Evolutionary conservation across 352 stramenopile species (phyloP).

Genomic region (Phytopythium sindhum): DNA sequence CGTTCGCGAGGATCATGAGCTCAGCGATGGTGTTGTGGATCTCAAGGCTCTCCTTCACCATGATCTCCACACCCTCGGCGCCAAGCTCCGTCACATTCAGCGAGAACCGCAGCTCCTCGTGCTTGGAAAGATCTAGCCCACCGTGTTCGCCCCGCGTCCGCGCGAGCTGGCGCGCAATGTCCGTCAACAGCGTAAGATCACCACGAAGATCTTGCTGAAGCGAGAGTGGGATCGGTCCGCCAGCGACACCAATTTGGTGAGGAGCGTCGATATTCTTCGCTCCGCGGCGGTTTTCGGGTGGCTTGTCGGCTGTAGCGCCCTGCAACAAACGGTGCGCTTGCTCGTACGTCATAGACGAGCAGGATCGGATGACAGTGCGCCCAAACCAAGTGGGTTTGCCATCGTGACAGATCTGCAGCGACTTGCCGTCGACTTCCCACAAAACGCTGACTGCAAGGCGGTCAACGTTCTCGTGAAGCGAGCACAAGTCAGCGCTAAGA

Average conservation of each 20-base stretch:
- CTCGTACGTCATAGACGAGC: conserved; percentile 85
- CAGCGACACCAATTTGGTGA: conserved; percentile 46
- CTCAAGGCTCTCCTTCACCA: conserved; percentile 89
- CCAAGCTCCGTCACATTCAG: conserved; percentile 68
- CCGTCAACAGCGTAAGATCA: conserved; percentile 57
- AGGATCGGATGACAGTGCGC: conserved; percentile 97
- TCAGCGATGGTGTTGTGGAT: conserved; percentile 93
- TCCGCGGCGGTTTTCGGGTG: conserved; percentile 7
- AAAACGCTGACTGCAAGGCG: conserved; percentile 90
- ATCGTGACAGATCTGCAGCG: conserved; percentile 46
- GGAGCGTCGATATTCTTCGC: conserved; percentile 1
- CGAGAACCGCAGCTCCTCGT: conserved; percentile 85
- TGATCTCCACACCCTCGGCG: conserved; percentile 80
- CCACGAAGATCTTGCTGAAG: conserved; percentile 52
- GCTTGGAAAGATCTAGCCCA: conserved; percentile 74
- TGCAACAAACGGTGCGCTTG: conserved; percentile 78
- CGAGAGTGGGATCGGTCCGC: conserved; percentile 50
- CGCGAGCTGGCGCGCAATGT: conserved; percentile 60
- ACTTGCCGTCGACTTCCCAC: conserved; percentile 85
- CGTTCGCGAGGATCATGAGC: conserved; percentile 94
- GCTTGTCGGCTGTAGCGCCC: conserved; percentile 50
- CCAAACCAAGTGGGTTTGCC: conserved; percentile 64
- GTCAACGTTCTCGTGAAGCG: conserved; percentile 88
- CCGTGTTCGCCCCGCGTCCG: conserved; percentile 60
- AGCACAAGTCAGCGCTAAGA: conserved; percentile 88